These are phyloP conservation scores for Cichorium intybus DNA, from an alignment of 140 eudicot species.

Conservation along the genomic window DNA sequence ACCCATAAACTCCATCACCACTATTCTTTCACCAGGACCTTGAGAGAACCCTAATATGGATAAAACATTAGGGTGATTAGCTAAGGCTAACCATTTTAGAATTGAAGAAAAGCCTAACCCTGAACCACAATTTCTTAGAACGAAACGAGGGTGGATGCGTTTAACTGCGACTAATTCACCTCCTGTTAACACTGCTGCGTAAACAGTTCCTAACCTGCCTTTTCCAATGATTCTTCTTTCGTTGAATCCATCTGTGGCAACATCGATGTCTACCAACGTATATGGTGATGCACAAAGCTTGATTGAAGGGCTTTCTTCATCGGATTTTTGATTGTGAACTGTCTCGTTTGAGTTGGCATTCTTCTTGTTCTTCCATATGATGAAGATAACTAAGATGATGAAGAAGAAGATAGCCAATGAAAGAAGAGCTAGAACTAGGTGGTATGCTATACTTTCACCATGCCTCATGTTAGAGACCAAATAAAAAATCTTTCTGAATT, in stretches of 20 bases:
- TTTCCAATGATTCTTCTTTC: slow-evolving; percentile 59
- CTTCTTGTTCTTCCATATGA: slow-evolving; percentile 45
- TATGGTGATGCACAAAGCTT: slow-evolving; percentile 46
- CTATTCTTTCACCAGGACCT: slow-evolving; percentile 86
- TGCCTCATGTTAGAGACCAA: slow-evolving; percentile 37
- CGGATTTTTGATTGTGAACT: slow-evolving; percentile 21
- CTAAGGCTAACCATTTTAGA: slow-evolving; percentile 58
- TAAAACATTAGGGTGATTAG: slow-evolving; percentile 63
- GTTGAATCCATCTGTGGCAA: slow-evolving; percentile 78
- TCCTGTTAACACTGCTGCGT: slow-evolving; percentile 52
- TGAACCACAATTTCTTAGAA: slow-evolving; percentile 53
- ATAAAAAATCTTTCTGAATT: not conserved
- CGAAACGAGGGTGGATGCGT: slow-evolving; percentile 67
- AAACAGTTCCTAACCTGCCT: slow-evolving; percentile 75
- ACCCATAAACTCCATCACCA: slow-evolving; percentile 68
- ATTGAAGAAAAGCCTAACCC: slow-evolving; percentile 55
- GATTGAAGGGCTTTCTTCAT: slow-evolving; percentile 42
- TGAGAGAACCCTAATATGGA: slow-evolving; percentile 81
- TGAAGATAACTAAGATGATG: slow-evolving; percentile 33
- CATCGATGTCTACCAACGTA: slow-evolving; percentile 64
- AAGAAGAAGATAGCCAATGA: slow-evolving; percentile 40
- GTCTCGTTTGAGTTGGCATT: slow-evolving; percentile 7
- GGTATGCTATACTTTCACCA: slow-evolving; percentile 38
- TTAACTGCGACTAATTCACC: slow-evolving; percentile 71
- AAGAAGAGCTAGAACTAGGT: slow-evolving; percentile 42